A percentile compares a stretch with the other conserved stretches of the same genome.
Evolutionary conservation across 2,329 filamentous ascomycete genomes (phyloP).

Genomic region (Laburnicola sp.): DNA sequence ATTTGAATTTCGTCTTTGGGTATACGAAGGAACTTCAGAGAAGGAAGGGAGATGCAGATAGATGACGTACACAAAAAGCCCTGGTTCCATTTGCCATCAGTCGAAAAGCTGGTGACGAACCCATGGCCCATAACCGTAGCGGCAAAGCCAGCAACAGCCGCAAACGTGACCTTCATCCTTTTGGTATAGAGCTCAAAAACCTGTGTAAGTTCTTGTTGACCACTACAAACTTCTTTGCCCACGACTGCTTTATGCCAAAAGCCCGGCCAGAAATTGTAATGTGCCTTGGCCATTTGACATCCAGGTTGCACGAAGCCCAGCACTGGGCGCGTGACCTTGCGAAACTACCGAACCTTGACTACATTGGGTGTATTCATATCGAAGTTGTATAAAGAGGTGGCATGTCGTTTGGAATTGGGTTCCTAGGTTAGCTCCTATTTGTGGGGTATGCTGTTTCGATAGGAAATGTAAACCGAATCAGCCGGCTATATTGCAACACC

Average conservation of each 20-base stretch:
- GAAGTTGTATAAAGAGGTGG: not conserved
- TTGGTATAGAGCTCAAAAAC: too few species aligned
- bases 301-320: not conserved
- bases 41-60: not conserved
- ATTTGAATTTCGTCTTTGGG: not conserved
- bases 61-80: slow-evolving; percentile 37
- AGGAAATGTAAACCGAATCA: not conserved
- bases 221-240: not conserved
- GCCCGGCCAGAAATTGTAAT: not conserved
- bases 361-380: not conserved
- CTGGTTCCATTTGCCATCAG: slow-evolving; percentile 50
- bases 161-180: slow-evolving; percentile 6
- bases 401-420: not conserved
- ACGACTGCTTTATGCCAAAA: not conserved
- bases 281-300: not conserved
- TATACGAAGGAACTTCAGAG: too few species aligned
- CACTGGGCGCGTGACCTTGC: not conserved
- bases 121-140: slow-evolving; percentile 48
- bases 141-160: slow-evolving; percentile 20
- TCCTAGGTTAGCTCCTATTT: not conserved
- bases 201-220: not conserved
- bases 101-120: slow-evolving; percentile 45
- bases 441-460: slow-evolving; percentile 1
- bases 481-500: too few species aligned
- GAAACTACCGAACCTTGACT: not conserved